phyloP scores from a whole-genome alignment of 805 yeast genomes.

The Cyberlindnera mycetangii region DNA sequence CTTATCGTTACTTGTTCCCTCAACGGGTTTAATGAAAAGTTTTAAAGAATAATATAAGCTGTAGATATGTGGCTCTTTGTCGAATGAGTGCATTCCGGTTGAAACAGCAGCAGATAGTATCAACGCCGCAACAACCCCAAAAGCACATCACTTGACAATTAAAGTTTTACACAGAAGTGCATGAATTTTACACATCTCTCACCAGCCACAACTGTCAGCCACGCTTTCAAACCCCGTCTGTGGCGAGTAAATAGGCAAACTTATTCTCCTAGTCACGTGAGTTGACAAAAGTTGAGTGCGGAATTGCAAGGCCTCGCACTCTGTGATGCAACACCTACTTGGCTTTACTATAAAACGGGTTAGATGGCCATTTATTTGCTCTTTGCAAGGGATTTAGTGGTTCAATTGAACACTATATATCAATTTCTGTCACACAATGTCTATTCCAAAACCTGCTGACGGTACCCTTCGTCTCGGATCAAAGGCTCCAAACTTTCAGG shows the following conservation, averaged over 20 bases:
- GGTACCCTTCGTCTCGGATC: constrained; percentile 51
- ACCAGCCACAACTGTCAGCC: constrained; percentile 1
- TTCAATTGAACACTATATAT: not conserved
- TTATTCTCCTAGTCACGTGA: constrained; percentile 19
- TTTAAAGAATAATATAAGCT: not conserved
- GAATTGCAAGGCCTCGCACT: constrained; percentile 1
- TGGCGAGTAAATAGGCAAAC: constrained; percentile 2
- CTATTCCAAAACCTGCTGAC: constrained; percentile 39
- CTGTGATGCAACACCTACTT: too few species aligned
- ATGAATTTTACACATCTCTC: not conserved
- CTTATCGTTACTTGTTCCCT: not conserved
- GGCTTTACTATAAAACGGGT: constrained; percentile 1
- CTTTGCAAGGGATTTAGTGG: too few species aligned
- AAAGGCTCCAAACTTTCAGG: constrained; percentile 64
- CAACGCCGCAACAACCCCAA: too few species aligned
- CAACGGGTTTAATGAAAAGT: constrained; percentile 4
- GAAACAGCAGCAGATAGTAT: not conserved
- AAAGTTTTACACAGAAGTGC: too few species aligned
- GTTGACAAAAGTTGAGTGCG: constrained; percentile 11
- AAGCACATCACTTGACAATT: not conserved
- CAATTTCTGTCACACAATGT: constrained; percentile 26
- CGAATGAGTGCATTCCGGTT: too few species aligned
- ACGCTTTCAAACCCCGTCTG: not conserved
- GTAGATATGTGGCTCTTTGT: not conserved
- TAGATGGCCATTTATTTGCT: not conserved